Base-by-base conservation (phyloP, 2,329 filamentous ascomycete species). In the Leptographium flavum region DNA sequence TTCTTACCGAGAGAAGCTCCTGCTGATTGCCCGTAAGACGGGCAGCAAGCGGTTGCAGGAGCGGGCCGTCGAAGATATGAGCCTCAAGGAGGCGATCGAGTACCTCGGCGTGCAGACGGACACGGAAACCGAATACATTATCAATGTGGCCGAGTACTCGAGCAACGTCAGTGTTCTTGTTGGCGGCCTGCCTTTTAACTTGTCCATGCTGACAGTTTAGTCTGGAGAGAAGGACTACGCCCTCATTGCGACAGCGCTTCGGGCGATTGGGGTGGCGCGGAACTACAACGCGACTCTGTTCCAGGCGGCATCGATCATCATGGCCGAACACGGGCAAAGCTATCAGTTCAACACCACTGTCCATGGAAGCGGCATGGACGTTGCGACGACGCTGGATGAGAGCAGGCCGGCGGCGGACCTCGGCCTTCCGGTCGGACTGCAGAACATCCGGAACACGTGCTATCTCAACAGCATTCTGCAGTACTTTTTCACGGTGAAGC, bases 381-480 rank as follows among this genome's bases (percentile, higher is more conserved):
- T 32, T 7, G n/a, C 35, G 14, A 39, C 14, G 8, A 31, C 39
- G 8, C 33, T 44, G 30, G 39, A 32, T 3, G 42, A 25, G 27
- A 38, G 15, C 42, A 23, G 22, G 19, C 21, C 32, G 22, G 57
- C 9, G 50, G 56, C 57, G 14, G 56, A 67, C 45, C 55, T 63
- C 39, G 68, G 74, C 27, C 79, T 85, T 60, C 92, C 92, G 0
- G 84, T 94, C 21, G 92, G 92, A 0, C 71, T 96, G 6, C 75
- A 80, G 51, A 98, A 96, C 54, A 94, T 96, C 47, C 88, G 92
- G 48, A 98, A 98, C 57, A 98, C 93, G 0, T 98, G 92, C 60
- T 98, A 98, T 56, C 71, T 98, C 45, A 98, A 98, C 67, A 96
- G 90, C 63, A 74, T 98, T 41, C 70, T 98, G 10, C 92, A 98